phyloP scores from a whole-genome alignment of 2,329 filamentous ascomycete genomes.

The Fusarium equiseti region DNA sequence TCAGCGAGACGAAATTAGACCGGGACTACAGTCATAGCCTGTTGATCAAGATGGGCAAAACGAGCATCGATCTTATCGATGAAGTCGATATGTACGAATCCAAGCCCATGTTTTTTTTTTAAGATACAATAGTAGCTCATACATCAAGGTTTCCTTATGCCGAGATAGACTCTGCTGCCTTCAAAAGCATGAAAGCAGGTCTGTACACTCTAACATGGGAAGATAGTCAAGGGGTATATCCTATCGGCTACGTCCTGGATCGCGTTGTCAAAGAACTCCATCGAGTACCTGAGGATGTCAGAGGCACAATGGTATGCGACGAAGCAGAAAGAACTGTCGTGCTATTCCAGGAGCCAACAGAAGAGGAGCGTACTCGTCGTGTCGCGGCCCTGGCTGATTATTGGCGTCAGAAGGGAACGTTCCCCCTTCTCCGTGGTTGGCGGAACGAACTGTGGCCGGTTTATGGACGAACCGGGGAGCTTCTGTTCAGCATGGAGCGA shows the following conservation, averaged over 20 bases:
- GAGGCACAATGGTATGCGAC: constrained; percentile 72
- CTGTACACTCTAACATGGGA: constrained; percentile 76
- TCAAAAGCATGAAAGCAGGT: constrained; percentile 66
- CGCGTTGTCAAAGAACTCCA: constrained; percentile 63
- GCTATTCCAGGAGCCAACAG: constrained; percentile 69
- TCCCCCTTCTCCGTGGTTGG: constrained; percentile 83
- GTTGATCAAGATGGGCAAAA: constrained; percentile 40
- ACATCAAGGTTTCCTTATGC: constrained; percentile 79
- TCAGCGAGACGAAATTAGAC: not conserved
- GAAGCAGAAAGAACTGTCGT: constrained; percentile 70
- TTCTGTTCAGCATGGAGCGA: constrained; percentile 83
- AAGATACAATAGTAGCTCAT: constrained; percentile 1
- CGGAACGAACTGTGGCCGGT: constrained; percentile 84
- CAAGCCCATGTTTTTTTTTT: not conserved
- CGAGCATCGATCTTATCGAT: constrained; percentile 45
- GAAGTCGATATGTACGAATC: constrained; percentile 44
- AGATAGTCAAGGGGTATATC: constrained; percentile 71
- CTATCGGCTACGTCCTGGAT: constrained; percentile 72
- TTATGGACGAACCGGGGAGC: constrained; percentile 71
- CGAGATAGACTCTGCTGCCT: constrained; percentile 68
- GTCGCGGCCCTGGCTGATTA: constrained; percentile 69
- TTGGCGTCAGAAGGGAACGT: constrained; percentile 78
- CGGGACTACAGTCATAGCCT: not conserved
- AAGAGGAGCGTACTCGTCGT: constrained; percentile 70
- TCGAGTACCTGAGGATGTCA: constrained; percentile 61